Percentiles rank a stretch among this genome's conserved stretches.
Conservation (phyloP, 768 basidiomycete species). For the Tulasnella calospora region DNA sequence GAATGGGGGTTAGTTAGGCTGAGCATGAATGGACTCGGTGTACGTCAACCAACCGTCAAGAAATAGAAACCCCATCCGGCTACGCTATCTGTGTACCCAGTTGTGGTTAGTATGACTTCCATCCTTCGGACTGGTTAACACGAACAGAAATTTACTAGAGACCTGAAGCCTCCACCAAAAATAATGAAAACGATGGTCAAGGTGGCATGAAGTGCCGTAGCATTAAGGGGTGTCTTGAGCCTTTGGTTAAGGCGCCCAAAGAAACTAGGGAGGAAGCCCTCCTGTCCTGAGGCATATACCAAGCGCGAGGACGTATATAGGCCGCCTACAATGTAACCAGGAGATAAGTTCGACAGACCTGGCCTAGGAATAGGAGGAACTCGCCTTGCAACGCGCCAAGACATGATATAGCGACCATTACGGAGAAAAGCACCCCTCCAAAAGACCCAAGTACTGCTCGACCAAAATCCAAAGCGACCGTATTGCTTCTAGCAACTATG, state of each 20-base stretch:
- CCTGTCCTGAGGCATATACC: conserved; percentile 82
- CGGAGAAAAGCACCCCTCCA: conserved; percentile 83
- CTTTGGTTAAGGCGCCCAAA: conserved; percentile 73
- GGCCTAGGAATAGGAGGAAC: conserved; percentile 23
- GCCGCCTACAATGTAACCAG: conserved; percentile 45
- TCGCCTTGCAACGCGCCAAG: conserved; percentile 89
- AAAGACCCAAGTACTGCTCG: conserved; percentile 75
- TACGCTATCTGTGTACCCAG: conserved; percentile 47
- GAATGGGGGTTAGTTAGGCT: neutral
- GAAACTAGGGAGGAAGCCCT: conserved; percentile 77
- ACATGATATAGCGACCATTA: conserved; percentile 89
- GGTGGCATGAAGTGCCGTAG: conserved; percentile 68
- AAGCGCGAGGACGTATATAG: conserved; percentile 77
- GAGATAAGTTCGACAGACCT: neutral
- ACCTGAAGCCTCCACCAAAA: conserved; percentile 83
- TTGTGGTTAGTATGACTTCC: neutral
- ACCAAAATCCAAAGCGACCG: conserved; percentile 89
- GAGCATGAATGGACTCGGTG: neutral
- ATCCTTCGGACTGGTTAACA: conserved; percentile 28
- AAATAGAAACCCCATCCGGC: conserved; percentile 86
- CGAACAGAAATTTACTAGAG: conserved; percentile 72
- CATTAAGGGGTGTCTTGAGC: conserved; percentile 83
- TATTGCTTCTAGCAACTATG: conserved; percentile 73
- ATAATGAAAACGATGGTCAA: conserved; percentile 75
- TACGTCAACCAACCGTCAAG: conserved; percentile 56